A percentile compares a stretch with the other conserved stretches of the same genome.
phyloP scores from a whole-genome alignment of 2,329 filamentous ascomycete species.

The Cytospora piceicola region DNA sequence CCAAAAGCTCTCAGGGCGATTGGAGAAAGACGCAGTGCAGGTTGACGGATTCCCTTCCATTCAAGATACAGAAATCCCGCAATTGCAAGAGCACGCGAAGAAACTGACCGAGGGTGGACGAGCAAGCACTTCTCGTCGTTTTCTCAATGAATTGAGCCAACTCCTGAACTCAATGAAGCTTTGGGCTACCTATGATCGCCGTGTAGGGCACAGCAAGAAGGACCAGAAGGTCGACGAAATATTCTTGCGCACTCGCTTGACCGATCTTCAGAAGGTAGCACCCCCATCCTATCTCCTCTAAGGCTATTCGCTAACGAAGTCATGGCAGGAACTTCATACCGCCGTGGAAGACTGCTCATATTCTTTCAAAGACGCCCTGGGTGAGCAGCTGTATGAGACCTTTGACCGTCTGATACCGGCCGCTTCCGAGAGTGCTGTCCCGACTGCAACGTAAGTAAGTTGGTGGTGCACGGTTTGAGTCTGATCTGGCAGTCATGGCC shows the following conservation, averaged over 20 bases:
- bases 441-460: constrained; percentile 4
- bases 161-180: constrained; percentile 56
- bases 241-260: not conserved
- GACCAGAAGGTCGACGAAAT: not conserved
- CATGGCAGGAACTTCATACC: not conserved
- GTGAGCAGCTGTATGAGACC: not conserved
- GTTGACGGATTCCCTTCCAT: constrained; percentile 53
- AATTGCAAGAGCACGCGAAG: constrained; percentile 61
- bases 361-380: not conserved
- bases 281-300: not conserved
- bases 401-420: constrained; percentile 1
- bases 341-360: not conserved
- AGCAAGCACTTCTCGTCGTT: constrained; percentile 48
- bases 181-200: constrained; percentile 37
- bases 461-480: not conserved
- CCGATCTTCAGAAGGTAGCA: not conserved
- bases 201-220: not conserved
- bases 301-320: not conserved
- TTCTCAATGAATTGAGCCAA: constrained; percentile 55
- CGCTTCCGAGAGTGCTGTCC: constrained; percentile 11
- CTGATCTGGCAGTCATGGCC: not conserved
- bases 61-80: constrained; percentile 63
- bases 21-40: constrained; percentile 55
- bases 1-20: constrained; percentile 61
- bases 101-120: constrained; percentile 50